A percentile compares a stretch with the other conserved stretches of the same genome.
Evolutionary conservation across 148 eudicot genomes (phyloP).

Genomic region (Rhododendron griersonianum): DNA sequence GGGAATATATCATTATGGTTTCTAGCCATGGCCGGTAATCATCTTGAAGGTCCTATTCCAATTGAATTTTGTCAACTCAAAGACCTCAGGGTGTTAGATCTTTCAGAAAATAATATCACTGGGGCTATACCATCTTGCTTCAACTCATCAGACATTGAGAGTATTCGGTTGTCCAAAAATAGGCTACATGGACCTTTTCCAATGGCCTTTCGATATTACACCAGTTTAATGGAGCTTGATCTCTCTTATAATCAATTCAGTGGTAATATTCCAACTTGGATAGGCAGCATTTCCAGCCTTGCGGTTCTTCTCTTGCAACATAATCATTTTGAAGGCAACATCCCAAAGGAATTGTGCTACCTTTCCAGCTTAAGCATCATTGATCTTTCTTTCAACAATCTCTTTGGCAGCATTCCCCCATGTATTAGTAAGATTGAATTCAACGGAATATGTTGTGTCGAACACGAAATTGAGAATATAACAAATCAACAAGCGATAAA

Average conservation of each 20-base stretch:
- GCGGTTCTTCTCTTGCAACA: neutral
- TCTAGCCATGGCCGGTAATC: neutral
- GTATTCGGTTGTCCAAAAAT: neutral
- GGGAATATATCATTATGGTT: neutral
- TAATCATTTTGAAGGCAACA: neutral
- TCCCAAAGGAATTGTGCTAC: neutral
- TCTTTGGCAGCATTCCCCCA: neutral
- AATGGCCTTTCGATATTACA: neutral
- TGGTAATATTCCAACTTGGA: neutral
- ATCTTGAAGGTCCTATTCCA: slow-evolving; percentile 1
- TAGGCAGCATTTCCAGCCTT: neutral
- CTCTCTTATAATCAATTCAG: neutral
- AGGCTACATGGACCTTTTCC: neutral
- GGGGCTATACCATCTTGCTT: neutral
- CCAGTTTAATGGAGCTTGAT: neutral
- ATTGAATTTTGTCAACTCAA: neutral
- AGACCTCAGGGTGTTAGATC: fast-evolving
- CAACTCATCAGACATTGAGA: fast-evolving
- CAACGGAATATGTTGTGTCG: no score
- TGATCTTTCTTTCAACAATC: neutral
- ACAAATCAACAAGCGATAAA: no score
- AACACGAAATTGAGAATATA: no score
- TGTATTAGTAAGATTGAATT: neutral
- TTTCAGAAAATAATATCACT: neutral
- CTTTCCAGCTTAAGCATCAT: neutral